phyloP scores from a whole-genome alignment of 106 monocot genomes.

The Apostasia ramifera region DNA sequence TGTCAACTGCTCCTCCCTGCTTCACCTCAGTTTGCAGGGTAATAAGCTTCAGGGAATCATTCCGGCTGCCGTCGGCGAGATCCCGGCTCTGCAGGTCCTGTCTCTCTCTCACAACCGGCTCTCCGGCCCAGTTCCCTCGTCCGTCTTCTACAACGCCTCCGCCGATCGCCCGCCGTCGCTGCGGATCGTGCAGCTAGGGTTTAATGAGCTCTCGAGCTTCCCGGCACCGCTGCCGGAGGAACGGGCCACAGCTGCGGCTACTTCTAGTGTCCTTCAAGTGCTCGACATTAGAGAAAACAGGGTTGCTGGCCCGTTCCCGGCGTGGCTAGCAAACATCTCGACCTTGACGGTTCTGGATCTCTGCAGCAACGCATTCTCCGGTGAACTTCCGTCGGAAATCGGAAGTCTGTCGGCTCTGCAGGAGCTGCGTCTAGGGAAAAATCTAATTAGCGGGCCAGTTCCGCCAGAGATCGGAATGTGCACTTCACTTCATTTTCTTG shows the following conservation, averaged over 20 bases:
- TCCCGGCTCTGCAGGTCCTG: slow-evolving; percentile 15
- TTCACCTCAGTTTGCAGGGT: slow-evolving; percentile 17
- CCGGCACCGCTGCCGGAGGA: slow-evolving; percentile 8
- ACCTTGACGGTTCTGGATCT: slow-evolving; percentile 63
- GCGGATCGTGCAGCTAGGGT: slow-evolving; percentile 66
- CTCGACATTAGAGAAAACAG: slow-evolving; percentile 62
- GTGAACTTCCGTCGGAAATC: slow-evolving; percentile 39
- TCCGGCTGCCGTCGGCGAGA: slow-evolving; percentile 14
- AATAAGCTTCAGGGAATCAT: slow-evolving; percentile 19
- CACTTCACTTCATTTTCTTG: slow-evolving; percentile 69
- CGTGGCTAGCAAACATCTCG: slow-evolving; percentile 44
- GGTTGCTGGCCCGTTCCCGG: slow-evolving; percentile 49
- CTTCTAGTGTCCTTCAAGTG: slow-evolving; percentile 38
- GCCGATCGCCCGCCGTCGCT: slow-evolving; percentile 19
- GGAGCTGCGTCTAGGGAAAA: slow-evolving; percentile 61
- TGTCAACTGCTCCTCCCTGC: slow-evolving; percentile 17
- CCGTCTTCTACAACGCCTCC: slow-evolving; percentile 22
- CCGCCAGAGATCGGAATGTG: slow-evolving; percentile 66
- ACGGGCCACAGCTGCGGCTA: background rate
- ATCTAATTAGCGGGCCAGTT: slow-evolving; percentile 38
- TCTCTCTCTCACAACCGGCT: slow-evolving; percentile 23
- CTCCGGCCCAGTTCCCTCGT: slow-evolving; percentile 21
- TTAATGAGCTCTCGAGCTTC: slow-evolving; percentile 50
- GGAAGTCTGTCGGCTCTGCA: slow-evolving; percentile 43
- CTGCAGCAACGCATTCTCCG: slow-evolving; percentile 52